These are phyloP conservation scores for Ustulina deusta DNA, from an alignment of 2,329 filamentous ascomycete genomes.

Conservation along the genomic window DNA sequence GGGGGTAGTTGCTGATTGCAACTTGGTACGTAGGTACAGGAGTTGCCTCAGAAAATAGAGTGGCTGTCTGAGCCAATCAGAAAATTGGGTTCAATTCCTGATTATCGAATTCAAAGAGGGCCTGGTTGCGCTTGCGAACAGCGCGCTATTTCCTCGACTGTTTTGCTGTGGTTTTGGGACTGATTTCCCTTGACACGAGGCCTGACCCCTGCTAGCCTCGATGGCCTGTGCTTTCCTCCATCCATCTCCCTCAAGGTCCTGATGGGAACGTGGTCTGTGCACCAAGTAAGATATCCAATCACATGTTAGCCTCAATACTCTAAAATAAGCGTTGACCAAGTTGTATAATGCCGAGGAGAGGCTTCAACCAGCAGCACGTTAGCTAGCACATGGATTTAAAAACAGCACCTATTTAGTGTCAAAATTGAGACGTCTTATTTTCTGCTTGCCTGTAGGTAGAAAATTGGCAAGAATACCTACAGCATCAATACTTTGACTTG, in stretches of 20 bases:
- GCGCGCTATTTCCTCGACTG: slow-evolving; percentile 41
- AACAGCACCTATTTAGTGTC: too few relatives aligned
- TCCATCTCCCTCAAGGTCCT: background rate
- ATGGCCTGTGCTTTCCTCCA: slow-evolving; percentile 19
- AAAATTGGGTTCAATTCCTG: slow-evolving; percentile 40
- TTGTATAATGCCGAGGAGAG: background rate
- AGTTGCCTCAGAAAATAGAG: slow-evolving; percentile 41
- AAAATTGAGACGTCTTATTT: background rate
- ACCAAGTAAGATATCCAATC: slow-evolving; percentile 1
- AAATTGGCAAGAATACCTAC: background rate
- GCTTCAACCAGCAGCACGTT: background rate
- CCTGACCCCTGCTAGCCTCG: slow-evolving; percentile 16
- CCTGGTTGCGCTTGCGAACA: slow-evolving; percentile 40
- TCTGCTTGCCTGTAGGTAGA: background rate
- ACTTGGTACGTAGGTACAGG: slow-evolving; percentile 32
- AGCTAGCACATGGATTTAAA: background rate
- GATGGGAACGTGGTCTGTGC: slow-evolving; percentile 24
- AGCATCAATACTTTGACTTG: slow-evolving; percentile 11
- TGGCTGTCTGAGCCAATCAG: slow-evolving; percentile 41
- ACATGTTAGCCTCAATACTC: background rate
- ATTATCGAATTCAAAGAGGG: slow-evolving; percentile 40
- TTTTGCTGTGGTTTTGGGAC: slow-evolving; percentile 45
- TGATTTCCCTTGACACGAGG: slow-evolving; percentile 34
- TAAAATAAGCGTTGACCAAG: background rate
- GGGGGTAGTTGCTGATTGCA: slow-evolving; percentile 51